These are phyloP conservation scores for Heterobasidion annosum DNA, from an alignment of 1,284 basidiomycete species.

Conservation along the genomic window DNA sequence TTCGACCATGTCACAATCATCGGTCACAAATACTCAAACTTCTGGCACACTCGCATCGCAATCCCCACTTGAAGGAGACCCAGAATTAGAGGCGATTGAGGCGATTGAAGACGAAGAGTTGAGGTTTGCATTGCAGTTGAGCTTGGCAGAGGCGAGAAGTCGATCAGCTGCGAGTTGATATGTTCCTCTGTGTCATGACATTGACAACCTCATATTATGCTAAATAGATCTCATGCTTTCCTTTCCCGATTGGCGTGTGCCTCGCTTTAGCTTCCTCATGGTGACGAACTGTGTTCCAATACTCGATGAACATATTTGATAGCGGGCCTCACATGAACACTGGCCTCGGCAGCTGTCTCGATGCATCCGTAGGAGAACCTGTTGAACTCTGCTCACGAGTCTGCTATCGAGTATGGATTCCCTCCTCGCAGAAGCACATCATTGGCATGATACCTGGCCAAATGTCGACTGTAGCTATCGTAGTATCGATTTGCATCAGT, in stretches of 20 bases:
- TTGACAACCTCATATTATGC: neutral
- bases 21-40: neutral
- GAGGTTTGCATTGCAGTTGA: slow-evolving; percentile 19
- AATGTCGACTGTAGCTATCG: too few species aligned
- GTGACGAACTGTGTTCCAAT: too few species aligned
- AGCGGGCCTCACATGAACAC: too few species aligned
- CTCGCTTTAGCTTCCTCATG: neutral
- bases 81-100: slow-evolving; percentile 3
- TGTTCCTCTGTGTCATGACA: slow-evolving; percentile 1
- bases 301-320: too few species aligned
- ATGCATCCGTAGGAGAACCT: too few species aligned
- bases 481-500: too few species aligned
- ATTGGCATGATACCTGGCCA: too few species aligned
- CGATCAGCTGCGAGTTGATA: slow-evolving; percentile 1
- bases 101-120: slow-evolving; percentile 19
- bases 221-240: neutral
- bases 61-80: slow-evolving; percentile 1
- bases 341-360: too few species aligned
- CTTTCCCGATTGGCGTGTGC: neutral
- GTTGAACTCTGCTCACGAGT: too few species aligned
- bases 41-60: neutral
- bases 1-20: neutral
- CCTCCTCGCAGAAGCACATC: too few species aligned
- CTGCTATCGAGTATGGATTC: too few species aligned
- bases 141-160: slow-evolving; percentile 20